Base-by-base conservation (phyloP, 208 protist species). In the Trypanosoma grayi region DNA sequence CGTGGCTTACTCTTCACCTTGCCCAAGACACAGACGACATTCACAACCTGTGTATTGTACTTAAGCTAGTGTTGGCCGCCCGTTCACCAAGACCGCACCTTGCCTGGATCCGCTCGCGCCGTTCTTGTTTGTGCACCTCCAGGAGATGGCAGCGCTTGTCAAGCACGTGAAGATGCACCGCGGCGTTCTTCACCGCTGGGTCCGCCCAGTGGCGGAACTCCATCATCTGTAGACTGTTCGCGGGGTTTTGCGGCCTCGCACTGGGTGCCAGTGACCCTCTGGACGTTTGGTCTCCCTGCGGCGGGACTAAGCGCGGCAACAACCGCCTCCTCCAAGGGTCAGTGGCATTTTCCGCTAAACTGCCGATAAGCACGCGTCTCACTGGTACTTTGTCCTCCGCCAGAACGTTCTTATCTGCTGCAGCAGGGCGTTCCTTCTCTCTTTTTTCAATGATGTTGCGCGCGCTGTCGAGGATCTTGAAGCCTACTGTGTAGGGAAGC, bases 401-500 rank as follows among this genome's bases (percentile, higher is more conserved):
- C 43, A 14, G 34, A 30, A 51, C 36, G 31, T 7, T 22, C 27
- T 47, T 34, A 18, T 24, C 43, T 60, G 50, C 13, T 9, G 31
- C 4, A 28, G 27, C 36, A 31, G 40, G 10, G 36, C 28, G 14
- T 0, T 18, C 13, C 11, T 63, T 22, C 2, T 18, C 48, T 20
- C 36, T 67, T n/a, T 40, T 45, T 22, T 57, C 40, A 39, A 74
- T 24, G 2, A 61, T 16, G 14, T 41, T 47, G 1, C 40, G 36
- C 1, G 57, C 33, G 4, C n/a, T 30, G 18, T 79, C 68, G 4
- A 79, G 55, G 0, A 79, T 44, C 43, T 28, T 48, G 54, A 67
- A 90, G 33, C 87, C 87, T 11, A 94, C 83, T 11, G 84, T 87
- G 62, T 80, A 94, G 2, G 87, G 87, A 48, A 94, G 67, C 34